Base-by-base conservation (phyloP, 2,329 filamentous ascomycete species). In the Aspergillus clavatus region DNA sequence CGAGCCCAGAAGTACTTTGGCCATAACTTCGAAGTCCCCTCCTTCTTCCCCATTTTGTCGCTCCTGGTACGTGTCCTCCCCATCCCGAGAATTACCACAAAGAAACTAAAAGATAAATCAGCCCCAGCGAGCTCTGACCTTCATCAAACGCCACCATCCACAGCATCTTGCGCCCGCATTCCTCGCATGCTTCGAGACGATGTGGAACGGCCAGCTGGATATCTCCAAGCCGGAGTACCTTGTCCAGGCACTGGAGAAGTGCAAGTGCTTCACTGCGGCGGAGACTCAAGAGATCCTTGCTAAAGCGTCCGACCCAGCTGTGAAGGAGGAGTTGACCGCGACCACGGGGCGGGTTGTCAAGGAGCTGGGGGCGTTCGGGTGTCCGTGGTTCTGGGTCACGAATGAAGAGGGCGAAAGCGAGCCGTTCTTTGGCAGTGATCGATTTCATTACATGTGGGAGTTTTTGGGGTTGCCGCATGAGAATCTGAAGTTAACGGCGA, bases 341-440 rank as follows among this genome's bases (percentile, higher is more conserved):
- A 75, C 75, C 35, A 89, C 86, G 14, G 73, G 79, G 47, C 73
- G 75, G 52, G 84, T 79, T 0, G 63, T 87, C 1, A 54, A 50
- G 12, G 76, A 79, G 28, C 71, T 70, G 40, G 87, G 86, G 0
- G 87, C 86, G 0, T 91, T 87, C 65, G 87, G 87, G 0, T 80
- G 81, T 40, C 87, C 87, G 1, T 91, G 87, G 86, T 73, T 87
- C 48, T 83, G 81, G 77, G 86, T 82, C 3, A 75, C 72, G 21
- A 60, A 59, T 46, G 46, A 49, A 1, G 63, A 76, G 50, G 83
- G 83, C 0, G 64, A 74, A 45, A 74, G 74, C 39, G 82, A 86
- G 68, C 79, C 83, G 0, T 88, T 89, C 62, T 90, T 90, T 66
- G 86, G 86, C 2, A 89, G 84, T 66, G 86, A 90, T 67, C 82